These are phyloP conservation scores for Nitzschia palea DNA, from an alignment of 108 stramenopile genomes.

Conservation along the genomic window DNA sequence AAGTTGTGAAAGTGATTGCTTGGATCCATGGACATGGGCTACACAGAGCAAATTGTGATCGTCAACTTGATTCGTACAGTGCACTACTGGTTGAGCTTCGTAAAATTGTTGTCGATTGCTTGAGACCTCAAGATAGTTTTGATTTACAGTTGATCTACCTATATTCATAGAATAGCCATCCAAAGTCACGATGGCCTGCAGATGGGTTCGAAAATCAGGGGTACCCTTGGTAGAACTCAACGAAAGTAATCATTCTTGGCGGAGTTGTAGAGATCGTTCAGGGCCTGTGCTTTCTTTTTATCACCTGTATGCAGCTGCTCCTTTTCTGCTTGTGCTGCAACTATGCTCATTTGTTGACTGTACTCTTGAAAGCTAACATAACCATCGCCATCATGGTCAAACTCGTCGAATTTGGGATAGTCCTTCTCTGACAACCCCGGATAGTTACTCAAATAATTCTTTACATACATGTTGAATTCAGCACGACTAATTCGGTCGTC, in stretches of 20 bases:
- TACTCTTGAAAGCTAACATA: slow-evolving; percentile 93
- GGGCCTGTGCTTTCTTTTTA: slow-evolving; percentile 45
- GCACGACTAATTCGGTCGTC: slow-evolving; percentile 91
- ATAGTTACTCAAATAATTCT: slow-evolving; percentile 90
- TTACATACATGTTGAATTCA: slow-evolving; percentile 95
- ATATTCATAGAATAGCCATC: too few species aligned
- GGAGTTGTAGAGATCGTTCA: slow-evolving; percentile 41
- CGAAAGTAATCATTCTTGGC: not conserved
- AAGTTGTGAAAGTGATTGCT: too few species aligned
- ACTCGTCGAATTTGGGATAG: slow-evolving; percentile 96
- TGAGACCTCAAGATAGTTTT: too few species aligned
- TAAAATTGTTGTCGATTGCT: too few species aligned
- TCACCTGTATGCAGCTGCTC: slow-evolving; percentile 42
- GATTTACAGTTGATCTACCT: too few species aligned
- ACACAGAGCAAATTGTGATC: too few species aligned
- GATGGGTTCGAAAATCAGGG: too few species aligned
- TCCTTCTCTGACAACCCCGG: slow-evolving; percentile 89
- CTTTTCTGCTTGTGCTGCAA: slow-evolving; percentile 81
- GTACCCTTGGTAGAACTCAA: too few species aligned
- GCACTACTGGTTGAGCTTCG: too few species aligned
- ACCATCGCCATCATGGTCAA: slow-evolving; percentile 93
- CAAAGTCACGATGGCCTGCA: too few species aligned
- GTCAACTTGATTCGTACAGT: too few species aligned
- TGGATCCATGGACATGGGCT: too few species aligned
- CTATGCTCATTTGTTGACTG: slow-evolving; percentile 84